Base-by-base conservation (phyloP, 192 early-diverging fungal species). In the Funneliformis geosporum region DNA sequence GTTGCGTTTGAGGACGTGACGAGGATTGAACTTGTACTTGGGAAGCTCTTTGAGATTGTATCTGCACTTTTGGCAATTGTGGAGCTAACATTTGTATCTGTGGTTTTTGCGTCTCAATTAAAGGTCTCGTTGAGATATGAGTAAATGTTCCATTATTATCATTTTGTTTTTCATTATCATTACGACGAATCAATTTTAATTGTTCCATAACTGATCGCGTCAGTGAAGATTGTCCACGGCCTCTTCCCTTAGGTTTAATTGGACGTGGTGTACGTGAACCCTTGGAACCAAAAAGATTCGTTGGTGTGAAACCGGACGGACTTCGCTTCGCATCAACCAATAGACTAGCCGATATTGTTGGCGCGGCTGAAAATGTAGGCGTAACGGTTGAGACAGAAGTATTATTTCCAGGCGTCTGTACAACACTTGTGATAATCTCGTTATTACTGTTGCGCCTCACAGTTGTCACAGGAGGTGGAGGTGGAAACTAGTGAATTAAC, bases 161-260 rank as follows among this genome's bases (percentile, higher is more conserved):
- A 28, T 65, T 25, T 33, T 33, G 28, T 42, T 68, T 27, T 16
- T 68, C 66, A 39, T 21, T 68, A 8, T 68, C 66, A 18, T 5
- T 39, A 68, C 66, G 33, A 46, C n/a, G 42, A 28, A 46, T 73
- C 25, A 82, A 82, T 10, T 81, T 85, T 64, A 90, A 60, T 66
- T 90, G 89, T 60, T 89, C 83, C 39, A 89, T 85, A 5, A 90
- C 85, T 21, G 89, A 84, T 40, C 89, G 76, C 8, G 89, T 88
- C 42, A 90, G 65, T 12, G 88, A 89, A 8, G 89, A 89, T 12
- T 86, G 83, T 8, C 87, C 83, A 10, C 87, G 79, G 16, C 87
- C 88, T 70, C 83, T 84, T 11, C 79, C 65, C 75, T 88, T 87
- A n/a, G 81, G 38, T 23, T 79, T 81, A 50, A 81, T 78, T 42